Conservation (phyloP, 495 filamentous ascomycete genomes). For the Tuber umbilicatum region DNA sequence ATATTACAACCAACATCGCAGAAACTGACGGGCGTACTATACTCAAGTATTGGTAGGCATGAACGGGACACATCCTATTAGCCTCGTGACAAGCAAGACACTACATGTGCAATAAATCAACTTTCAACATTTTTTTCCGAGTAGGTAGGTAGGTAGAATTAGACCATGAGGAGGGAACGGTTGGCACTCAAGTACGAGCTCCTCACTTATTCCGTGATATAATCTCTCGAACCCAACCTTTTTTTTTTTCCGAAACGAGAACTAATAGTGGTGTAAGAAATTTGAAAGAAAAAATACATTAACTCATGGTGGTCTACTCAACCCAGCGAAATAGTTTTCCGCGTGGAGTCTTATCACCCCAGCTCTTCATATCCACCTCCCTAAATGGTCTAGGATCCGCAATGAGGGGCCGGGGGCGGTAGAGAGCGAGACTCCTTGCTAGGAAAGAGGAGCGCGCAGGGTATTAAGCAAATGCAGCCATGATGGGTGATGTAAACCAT, state of each 20-base stretch:
- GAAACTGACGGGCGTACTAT: background rate
- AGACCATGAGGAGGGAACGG: background rate
- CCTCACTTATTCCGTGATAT: background rate
- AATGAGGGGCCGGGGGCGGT: background rate
- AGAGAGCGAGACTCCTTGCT: background rate
- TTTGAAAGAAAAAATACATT: background rate
- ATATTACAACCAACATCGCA: background rate
- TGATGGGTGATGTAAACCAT: background rate
- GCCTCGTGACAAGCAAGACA: background rate
- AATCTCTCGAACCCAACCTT: background rate
- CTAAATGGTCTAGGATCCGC: background rate
- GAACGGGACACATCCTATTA: background rate
- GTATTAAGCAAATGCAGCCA: background rate
- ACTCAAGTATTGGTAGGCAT: background rate
- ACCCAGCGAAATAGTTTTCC: background rate
- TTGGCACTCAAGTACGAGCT: background rate
- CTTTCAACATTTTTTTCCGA: background rate
- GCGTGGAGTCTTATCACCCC: background rate
- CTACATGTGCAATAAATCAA: background rate
- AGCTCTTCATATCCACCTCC: background rate
- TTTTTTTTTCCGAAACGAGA: background rate
- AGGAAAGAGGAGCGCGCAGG: background rate
- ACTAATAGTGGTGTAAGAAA: background rate
- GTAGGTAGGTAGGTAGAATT: background rate
- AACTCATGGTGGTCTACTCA: background rate